A percentile compares a stretch with the other conserved stretches of the same genome.
phyloP scores from a whole-genome alignment of 164 flowering plant species.

The Sedum album region DNA sequence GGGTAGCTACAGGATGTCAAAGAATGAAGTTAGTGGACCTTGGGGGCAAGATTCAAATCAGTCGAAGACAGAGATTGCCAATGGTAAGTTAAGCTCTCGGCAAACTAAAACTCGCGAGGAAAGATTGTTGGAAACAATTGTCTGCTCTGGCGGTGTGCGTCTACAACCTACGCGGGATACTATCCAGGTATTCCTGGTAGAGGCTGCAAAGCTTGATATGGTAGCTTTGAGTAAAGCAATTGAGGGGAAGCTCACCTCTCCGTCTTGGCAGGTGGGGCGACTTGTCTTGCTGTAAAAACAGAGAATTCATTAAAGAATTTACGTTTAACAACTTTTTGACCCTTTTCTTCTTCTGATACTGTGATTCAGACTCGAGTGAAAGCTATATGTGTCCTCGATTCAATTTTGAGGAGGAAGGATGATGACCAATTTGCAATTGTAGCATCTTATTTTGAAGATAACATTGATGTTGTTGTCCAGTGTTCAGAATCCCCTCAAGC shows the following conservation, averaged over 20 bases:
- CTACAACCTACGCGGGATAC: constrained; percentile 96
- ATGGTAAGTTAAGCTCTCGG: constrained; percentile 41
- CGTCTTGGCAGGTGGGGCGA: constrained; percentile 76
- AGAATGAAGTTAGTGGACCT: constrained; percentile 32
- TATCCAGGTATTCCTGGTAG: constrained; percentile 66
- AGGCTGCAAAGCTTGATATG: constrained; percentile 82
- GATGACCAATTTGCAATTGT: constrained; percentile 49
- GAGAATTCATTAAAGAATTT: not conserved
- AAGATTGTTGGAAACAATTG: constrained; percentile 79
- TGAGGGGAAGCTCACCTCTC: constrained; percentile 78
- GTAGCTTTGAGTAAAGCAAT: constrained; percentile 66
- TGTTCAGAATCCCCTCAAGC: constrained; percentile 94
- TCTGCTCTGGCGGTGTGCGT: constrained; percentile 88
- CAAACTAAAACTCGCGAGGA: constrained; percentile 68
- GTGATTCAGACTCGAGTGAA: constrained; percentile 74
- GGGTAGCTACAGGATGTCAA: constrained; percentile 32
- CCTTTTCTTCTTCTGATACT: not conserved
- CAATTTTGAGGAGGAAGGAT: constrained; percentile 78
- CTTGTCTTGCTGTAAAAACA: not conserved
- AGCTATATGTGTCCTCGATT: constrained; percentile 87
- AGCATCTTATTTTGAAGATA: constrained; percentile 66
- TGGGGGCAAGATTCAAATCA: constrained; percentile 56
- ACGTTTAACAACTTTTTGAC: not conserved
- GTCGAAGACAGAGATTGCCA: constrained; percentile 23
- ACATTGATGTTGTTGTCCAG: constrained; percentile 46